Evolutionary conservation across 805 yeast species (phyloP), one percentile per base, ranked within the genome.

Genomic region (Starmerella bombi): DNA sequence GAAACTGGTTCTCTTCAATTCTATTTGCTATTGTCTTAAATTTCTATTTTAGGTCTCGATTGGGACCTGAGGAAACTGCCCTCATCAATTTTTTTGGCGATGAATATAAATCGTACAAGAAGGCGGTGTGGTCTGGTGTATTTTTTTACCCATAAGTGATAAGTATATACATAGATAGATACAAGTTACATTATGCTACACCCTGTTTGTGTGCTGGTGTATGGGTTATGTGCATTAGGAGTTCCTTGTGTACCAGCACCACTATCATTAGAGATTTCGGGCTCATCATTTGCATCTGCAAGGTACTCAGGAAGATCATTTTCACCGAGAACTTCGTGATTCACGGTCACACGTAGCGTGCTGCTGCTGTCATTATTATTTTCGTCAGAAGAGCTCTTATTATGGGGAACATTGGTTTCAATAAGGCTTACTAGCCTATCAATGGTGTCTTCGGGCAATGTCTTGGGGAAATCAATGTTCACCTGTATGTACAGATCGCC

Each of bases 81-180:
- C 59, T 91, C 45, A 56, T 74, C 7, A 51, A 61, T 17, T 86
- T 88, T 56, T 91, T 88, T 58, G 88, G 85, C 1, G 59, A 67
- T 2, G 72, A 71, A 5, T 91, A 88, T 56, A 43, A 50, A 0
- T 47, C 55, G 0, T 88, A 85, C 58, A 69, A 59, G 46, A 41
- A 54, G 5, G 49, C 47, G 1, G 75, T 77, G 0, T 62, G 67
- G 2, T 71, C 77, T 0, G 69, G 75, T 35, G 79, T 88, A 28
- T 94, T 93, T 0, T 76, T 78, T 47, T 62, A 75, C 18, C 38
- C 44, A 18, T 64, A 45, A 20, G 14, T 10, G 10, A 23, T 23
- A 23, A 23, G n/a, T n/a, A n/a, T n/a, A n/a, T n/a, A n/a, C n/a
- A n/a, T n/a, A n/a, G n/a, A n/a, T n/a, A n/a, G n/a, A n/a, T n/a